Evolutionary conservation across 768 basidiomycete species (phyloP), one percentile per base, ranked within the genome.

Genomic region (Boletus patriciae): DNA sequence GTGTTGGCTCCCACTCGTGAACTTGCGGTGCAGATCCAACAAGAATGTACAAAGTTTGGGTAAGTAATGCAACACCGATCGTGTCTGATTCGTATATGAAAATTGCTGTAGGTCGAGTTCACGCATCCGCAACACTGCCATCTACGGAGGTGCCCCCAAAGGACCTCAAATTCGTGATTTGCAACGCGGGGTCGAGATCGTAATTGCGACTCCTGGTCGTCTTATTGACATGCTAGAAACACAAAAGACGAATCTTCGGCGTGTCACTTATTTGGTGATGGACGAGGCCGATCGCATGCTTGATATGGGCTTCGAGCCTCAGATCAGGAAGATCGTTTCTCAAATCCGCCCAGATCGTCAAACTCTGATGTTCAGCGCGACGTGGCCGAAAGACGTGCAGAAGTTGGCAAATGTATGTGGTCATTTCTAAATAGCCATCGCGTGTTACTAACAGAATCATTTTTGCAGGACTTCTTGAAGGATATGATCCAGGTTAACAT

Each of bases 291-390:
- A 99, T 78, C 92, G 97, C 69, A 99, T 99, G 97, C 83, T 99
- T 61, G 97, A 99, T 79, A 99, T 99, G 97, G 97, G 97, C 81
- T 99, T 99, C 78, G 97, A 99, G 77, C 97, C 97, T 51, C 97
- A 99, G 73, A 98, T 99, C 70, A 83, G 95, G 70, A 98, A 98
- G 78, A 98, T 99, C 62, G 92, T 98, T 63, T 80, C 87, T 64
- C 97, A 99, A 74, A 95, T 99, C 68, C 87, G 97, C 40, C 97
- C 97, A 42, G 97, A 99, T 78, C 85, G 97, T 67, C 97, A 99
- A 71, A 99, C 97, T 1, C 82, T 98, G 63, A 97, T 99, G 87
- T 99, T 99, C 81, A 97, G 94, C 52, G 97, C 97, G 13, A 99
- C 97, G 8, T 99, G 97, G 97, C 97, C 97, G 15, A 98, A 98